Evolutionary conservation across 2,329 filamentous ascomycete genomes (phyloP), one percentile per base, ranked within the genome.

Genomic region (Penicillium sp.): DNA sequence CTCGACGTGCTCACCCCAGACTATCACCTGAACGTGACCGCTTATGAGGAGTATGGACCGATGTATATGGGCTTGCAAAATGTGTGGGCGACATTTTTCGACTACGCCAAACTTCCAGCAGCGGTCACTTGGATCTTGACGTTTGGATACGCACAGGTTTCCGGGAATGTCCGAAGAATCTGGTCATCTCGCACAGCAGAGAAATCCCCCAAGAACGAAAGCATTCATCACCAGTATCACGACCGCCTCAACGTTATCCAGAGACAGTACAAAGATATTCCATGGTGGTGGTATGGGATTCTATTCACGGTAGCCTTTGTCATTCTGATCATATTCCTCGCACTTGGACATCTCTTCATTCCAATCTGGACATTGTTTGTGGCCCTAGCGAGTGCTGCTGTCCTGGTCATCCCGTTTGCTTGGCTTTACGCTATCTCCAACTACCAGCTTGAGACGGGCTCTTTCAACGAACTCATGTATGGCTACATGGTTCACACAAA

Each of bases 341-440:
- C 77, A 0, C 77, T 75, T 4, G 81, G 81, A 1, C 73, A 81
- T 15, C 75, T 86, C 13, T 86, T 82, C 63, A 84, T 87, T 47
- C 84, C 84, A 0, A 76, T 82, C 37, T 87, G 82, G 81, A 86
- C 84, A 0, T 82, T 84, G 53, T 81, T 87, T 54, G 79, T 86
- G 2, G 85, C 80, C 2, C 73, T 87, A 13, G 73, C 74, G 2
- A 85, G 80, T 0, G 84, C 84, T 0, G 83, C 81, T 0, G 58
- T 84, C 12, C 76, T 85, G 15, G 83, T 86, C 25, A 68, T 86
- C 1, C 84, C 84, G 0, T 76, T 87, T 15, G 81, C 81, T 12
- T 86, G 83, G 77, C 75, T 87, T 0, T 86, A 86, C 53, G 82
- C 83, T 2, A 75, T 86, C 31, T 86, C 84, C 9, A 86, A 85